phyloP scores from a whole-genome alignment of 345 rosid species.

The Hirschfeldia incana region DNA sequence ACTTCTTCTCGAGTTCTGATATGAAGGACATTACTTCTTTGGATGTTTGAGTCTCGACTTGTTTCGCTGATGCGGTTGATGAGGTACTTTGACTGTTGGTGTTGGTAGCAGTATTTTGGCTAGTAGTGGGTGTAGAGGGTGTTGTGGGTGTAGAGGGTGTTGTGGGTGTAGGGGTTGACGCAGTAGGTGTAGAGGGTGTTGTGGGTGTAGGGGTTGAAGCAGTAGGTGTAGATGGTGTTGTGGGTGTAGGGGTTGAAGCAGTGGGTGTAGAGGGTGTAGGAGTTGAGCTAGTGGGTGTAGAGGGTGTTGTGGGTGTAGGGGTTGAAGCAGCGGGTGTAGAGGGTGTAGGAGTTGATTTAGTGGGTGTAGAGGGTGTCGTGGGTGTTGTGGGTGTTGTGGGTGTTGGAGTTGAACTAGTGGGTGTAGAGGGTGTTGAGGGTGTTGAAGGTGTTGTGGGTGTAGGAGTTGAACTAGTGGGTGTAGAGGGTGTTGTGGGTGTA shows the following conservation, averaged over 20 bases:
- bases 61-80: conserved; percentile 7
- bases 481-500: neutral
- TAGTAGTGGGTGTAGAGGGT: neutral
- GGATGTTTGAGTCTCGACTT: conserved; percentile 25
- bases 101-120: neutral
- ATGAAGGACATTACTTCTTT: conserved; percentile 31
- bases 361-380: neutral
- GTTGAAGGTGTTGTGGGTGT: too few species aligned
- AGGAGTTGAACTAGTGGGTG: neutral
- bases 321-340: neutral
- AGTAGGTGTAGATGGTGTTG: neutral
- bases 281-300: neutral
- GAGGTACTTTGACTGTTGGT: neutral
- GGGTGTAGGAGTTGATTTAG: neutral
- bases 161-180: neutral
- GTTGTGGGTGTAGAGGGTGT: neutral
- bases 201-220: neutral
- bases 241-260: neutral
- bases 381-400: neutral
- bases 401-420: neutral
- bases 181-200: neutral
- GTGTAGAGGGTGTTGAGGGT: neutral
- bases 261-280: neutral
- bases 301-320: neutral
- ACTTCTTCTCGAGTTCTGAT: conserved; percentile 29